Conservation (phyloP, 768 basidiomycete genomes). For the Dacryopinax spathularia region DNA sequence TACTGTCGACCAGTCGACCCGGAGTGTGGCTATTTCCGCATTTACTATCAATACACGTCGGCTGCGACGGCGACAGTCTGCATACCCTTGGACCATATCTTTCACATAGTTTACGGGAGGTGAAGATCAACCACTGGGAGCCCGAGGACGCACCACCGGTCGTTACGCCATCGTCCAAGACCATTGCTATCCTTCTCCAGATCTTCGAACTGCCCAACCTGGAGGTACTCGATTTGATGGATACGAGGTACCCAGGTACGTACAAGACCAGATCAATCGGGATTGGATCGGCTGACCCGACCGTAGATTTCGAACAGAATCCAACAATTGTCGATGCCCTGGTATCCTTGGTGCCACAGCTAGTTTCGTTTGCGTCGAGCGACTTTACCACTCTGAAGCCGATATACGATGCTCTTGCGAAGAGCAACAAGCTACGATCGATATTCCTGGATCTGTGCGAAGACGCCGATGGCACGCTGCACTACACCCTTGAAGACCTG, state of each 20-base stretch:
- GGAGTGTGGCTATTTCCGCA: not conserved
- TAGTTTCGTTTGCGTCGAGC: not conserved
- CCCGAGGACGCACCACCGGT: not conserved
- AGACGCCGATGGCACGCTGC: not conserved
- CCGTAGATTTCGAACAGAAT: not conserved
- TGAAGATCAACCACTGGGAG: not conserved
- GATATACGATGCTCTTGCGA: not conserved
- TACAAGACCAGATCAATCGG: not conserved
- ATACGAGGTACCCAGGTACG: not conserved
- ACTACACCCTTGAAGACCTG: not conserved
- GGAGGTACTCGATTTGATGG: not conserved
- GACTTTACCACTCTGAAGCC: not conserved
- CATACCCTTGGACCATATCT: not conserved
- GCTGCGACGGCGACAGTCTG: not conserved
- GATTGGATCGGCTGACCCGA: not conserved
- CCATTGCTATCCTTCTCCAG: not conserved
- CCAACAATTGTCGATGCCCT: not conserved
- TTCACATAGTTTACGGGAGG: not conserved
- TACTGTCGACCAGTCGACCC: not conserved
- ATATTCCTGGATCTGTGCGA: not conserved
- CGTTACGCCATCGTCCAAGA: not conserved
- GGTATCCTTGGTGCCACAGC: not conserved
- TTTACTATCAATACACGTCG: not conserved
- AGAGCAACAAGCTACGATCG: not conserved
- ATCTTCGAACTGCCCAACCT: not conserved